Evolutionary conservation across 2,329 filamentous ascomycete species (phyloP).

Genomic region (Fusarium sulawesiense): DNA sequence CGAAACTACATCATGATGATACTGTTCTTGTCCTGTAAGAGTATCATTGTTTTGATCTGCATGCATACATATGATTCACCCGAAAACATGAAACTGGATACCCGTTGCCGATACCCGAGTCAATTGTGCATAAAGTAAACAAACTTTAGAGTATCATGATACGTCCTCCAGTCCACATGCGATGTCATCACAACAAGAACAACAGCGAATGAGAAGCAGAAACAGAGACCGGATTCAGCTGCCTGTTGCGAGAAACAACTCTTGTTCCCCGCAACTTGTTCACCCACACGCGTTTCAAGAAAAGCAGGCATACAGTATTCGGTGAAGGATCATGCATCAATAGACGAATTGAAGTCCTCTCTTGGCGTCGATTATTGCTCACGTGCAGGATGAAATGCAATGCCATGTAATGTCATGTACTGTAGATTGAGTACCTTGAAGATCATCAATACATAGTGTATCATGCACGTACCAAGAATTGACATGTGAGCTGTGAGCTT

Average conservation of each 20-base stretch:
- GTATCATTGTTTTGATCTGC: neutral
- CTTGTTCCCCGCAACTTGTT: conserved; percentile 35
- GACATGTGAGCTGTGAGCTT: conserved; percentile 15
- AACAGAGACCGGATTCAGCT: conserved; percentile 4
- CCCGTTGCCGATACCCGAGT: conserved; percentile 15
- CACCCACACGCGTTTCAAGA: conserved; percentile 18
- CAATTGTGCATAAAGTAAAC: conserved; percentile 27
- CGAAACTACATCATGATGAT: conserved; percentile 24
- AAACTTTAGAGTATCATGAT: conserved; percentile 31
- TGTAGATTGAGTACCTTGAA: conserved; percentile 4
- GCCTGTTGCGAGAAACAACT: conserved; percentile 12
- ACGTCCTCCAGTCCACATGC: neutral
- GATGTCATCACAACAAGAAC: conserved; percentile 26
- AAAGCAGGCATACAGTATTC: conserved; percentile 27
- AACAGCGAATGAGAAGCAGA: conserved; percentile 30
- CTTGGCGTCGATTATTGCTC: conserved; percentile 2
- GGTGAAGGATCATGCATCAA: conserved; percentile 18
- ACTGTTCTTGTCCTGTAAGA: neutral
- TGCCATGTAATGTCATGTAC: neutral
- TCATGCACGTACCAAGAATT: conserved; percentile 18
- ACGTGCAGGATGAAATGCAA: neutral
- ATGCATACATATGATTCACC: conserved; percentile 6
- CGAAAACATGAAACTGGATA: conserved; percentile 1
- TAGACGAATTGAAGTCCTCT: conserved; percentile 10
- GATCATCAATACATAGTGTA: neutral